Evolutionary conservation across 768 basidiomycete species (phyloP).

Genomic region (Kwoniella shandongensis): DNA sequence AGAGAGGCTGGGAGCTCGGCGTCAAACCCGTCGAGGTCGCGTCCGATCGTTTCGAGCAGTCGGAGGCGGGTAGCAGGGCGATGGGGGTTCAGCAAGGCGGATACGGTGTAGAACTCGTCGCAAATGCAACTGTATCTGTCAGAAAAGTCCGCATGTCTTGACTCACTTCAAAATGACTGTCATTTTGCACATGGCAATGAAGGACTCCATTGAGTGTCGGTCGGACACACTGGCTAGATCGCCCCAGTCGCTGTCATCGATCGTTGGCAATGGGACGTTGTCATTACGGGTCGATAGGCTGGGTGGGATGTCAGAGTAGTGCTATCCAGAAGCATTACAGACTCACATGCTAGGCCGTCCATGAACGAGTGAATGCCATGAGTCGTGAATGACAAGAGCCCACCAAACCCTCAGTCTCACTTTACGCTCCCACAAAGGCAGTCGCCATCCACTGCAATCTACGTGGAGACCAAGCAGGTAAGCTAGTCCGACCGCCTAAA

Average conservation of each 20-base stretch:
- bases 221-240: slow-evolving; percentile 5
- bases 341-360: slow-evolving; percentile 16
- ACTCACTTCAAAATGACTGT: slow-evolving; percentile 23
- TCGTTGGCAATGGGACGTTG: slow-evolving; percentile 22
- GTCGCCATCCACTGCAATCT: slow-evolving; percentile 21
- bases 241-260: slow-evolving; percentile 23
- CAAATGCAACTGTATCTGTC: too few species aligned
- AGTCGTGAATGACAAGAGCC: slow-evolving; percentile 25
- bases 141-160: too few species aligned
- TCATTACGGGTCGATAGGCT: slow-evolving; percentile 11
- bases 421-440: slow-evolving; percentile 26
- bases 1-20: too few species aligned
- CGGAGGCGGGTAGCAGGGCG: too few species aligned
- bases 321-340: neutral
- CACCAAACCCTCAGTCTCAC: slow-evolving; percentile 26
- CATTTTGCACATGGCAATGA: slow-evolving; percentile 19
- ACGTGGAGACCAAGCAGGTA: slow-evolving; percentile 29
- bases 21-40: too few species aligned
- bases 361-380: slow-evolving; percentile 13
- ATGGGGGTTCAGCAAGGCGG: too few species aligned
- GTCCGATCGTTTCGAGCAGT: too few species aligned
- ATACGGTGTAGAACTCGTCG: too few species aligned
- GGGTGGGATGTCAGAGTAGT: neutral
- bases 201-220: slow-evolving; percentile 20
- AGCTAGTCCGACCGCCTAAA: slow-evolving; percentile 20